Percentiles rank a stretch among this genome's conserved stretches.
Conservation (phyloP, 1,284 basidiomycete species). For the Microbotryomycetes sp. region DNA sequence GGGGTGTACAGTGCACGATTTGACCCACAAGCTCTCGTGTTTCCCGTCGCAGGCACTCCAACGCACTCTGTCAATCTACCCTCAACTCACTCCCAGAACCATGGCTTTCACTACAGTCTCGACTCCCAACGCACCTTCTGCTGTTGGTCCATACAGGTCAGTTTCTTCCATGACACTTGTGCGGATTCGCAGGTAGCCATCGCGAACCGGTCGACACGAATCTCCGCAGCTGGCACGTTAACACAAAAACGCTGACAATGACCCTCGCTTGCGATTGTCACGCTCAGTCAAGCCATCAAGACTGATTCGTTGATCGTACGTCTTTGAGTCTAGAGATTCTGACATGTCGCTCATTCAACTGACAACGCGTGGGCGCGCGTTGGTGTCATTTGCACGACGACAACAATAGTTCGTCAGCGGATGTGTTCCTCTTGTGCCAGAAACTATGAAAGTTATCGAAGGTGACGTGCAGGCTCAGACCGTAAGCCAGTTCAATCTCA, state of each 20-base stretch:
- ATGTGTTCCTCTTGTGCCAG: slow-evolving; percentile 76
- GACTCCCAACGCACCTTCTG: slow-evolving; percentile 56
- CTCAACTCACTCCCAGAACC: slow-evolving; percentile 1
- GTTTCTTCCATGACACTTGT: not conserved
- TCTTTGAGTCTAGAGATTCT: not conserved
- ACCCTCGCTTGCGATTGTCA: slow-evolving; percentile 1
- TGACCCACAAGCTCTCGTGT: too few relatives aligned
- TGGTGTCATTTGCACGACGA: not conserved
- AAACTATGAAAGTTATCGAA: slow-evolving; percentile 62
- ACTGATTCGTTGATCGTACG: slow-evolving; percentile 63
- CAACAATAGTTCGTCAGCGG: slow-evolving; percentile 64
- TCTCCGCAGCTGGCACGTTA: not conserved
- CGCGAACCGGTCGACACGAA: not conserved
- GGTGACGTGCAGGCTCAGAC: slow-evolving; percentile 81
- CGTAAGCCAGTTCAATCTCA: slow-evolving; percentile 8
- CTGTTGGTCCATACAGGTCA: slow-evolving; percentile 76
- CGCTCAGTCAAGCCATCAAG: slow-evolving; percentile 59
- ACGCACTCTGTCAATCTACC: not conserved
- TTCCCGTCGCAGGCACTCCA: not conserved
- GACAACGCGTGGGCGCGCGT: not conserved
- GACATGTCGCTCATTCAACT: too few relatives aligned
- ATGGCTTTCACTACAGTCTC: slow-evolving; percentile 14
- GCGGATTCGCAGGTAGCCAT: too few relatives aligned
- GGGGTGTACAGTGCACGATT: too few relatives aligned
- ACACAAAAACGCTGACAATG: not conserved